Conservation (phyloP, 108 stramenopile genomes). For the Poteriospumella lacustris region DNA sequence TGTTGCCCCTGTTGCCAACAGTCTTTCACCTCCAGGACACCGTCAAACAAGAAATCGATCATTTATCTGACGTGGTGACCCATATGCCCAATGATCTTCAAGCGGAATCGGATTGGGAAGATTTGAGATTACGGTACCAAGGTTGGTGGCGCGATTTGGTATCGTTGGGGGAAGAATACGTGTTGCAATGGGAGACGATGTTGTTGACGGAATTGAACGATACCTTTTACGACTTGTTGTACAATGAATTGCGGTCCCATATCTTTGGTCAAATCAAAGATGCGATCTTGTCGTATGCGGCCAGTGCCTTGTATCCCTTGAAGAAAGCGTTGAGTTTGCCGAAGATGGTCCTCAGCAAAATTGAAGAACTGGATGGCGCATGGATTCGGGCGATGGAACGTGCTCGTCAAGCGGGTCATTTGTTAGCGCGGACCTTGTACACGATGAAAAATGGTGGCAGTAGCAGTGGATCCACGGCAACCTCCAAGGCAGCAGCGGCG, state of each 20-base stretch:
- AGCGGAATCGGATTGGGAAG: neutral
- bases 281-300: neutral
- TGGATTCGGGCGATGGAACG: conserved; percentile 82
- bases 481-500: neutral
- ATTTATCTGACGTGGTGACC: no score
- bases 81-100: no score
- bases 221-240: neutral
- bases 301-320: no score
- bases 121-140: neutral
- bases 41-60: no score
- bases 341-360: conserved; percentile 16
- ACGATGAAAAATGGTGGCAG: no score
- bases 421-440: conserved; percentile 75
- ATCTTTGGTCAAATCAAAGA: neutral
- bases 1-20: no score
- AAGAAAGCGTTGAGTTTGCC: neutral
- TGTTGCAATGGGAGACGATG: neutral
- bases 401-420: conserved; percentile 76
- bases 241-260: neutral
- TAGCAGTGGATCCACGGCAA: neutral
- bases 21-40: no score
- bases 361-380: conserved; percentile 76
- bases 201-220: neutral
- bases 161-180: neutral
- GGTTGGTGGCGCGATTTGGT: conserved; percentile 10